Evolutionary conservation across 2,329 filamentous ascomycete species (phyloP), one percentile per base, ranked within the genome.

Genomic region (Epichloe glyceriae): DNA sequence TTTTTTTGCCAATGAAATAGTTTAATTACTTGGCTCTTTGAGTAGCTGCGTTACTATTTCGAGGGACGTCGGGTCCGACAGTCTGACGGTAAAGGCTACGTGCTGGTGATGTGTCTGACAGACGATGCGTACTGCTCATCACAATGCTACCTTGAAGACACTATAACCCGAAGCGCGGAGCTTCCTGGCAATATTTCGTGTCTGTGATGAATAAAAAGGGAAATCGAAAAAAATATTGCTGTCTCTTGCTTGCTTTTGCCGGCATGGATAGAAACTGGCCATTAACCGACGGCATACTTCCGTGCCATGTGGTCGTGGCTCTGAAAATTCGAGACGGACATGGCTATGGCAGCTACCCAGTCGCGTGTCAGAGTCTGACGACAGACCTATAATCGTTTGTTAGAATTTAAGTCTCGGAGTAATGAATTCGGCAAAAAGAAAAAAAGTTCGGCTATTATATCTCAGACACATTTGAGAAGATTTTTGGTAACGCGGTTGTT

Each of bases 391-490:
- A 33, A 8, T n/a, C 8, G 3, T 49, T 17, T 7, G 47, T 41
- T 20, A 49, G 37, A n/a, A 10, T 22, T 41, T 11, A 2, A 11
- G 30, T 14, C 19, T 11, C 14, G 10, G 6, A 3, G 22, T 19
- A 8, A 15, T 26, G 4, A 4, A 35, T 5, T 7, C 5, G 4
- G 12, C 19, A 3, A 14, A n/a, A n/a, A 2, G n/a, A 38, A 10
- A 47, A 17, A 37, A 35, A 34, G 8, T 20, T 14, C 3, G 8
- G 10, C 30, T 30, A 4, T 33, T 2, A 26, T 41, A 51, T 58
- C 64, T 80, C 78, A 80, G 76, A 80, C 65, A 71, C 62, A 55
- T 63, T 75, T 78, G 80, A 83, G 80, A 83, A 83, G 80, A 83
- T 82, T 70, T 67, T 64, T 50, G 56, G 66, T 72, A 70, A 71